Conservation (phyloP, 192 early-diverging fungal genomes). For the Geranomyces variabilis region DNA sequence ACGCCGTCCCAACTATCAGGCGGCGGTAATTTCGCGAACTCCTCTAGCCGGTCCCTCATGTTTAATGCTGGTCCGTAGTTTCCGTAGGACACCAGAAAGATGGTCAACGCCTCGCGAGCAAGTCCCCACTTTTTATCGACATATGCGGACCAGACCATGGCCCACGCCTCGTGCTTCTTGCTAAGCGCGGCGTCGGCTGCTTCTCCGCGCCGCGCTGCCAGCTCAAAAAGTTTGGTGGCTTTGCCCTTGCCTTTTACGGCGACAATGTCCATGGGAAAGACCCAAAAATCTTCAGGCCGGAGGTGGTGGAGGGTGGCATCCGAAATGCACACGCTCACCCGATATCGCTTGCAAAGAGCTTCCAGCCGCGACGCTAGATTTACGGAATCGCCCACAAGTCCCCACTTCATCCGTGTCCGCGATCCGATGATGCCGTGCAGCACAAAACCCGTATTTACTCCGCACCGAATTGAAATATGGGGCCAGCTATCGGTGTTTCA, state of each 20-base stretch:
- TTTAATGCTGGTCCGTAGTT: neutral
- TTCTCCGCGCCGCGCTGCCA: neutral
- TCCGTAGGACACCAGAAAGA: neutral
- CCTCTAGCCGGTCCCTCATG: conserved; percentile 1
- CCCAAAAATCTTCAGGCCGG: neutral
- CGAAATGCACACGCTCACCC: conserved; percentile 6
- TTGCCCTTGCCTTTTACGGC: conserved; percentile 8
- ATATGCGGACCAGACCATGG: neutral
- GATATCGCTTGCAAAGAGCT: conserved; percentile 17
- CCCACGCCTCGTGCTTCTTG: neutral
- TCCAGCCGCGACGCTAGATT: conserved; percentile 20
- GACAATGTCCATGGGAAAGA: conserved; percentile 18
- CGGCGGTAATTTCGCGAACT: conserved; percentile 4
- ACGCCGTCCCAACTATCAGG: conserved; percentile 1
- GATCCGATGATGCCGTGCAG: conserved; percentile 21
- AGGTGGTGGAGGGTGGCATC: neutral
- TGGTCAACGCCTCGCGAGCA: neutral
- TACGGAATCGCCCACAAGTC: conserved; percentile 12
- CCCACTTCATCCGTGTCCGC: conserved; percentile 8
- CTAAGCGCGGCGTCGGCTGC: neutral
- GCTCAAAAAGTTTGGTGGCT: neutral
- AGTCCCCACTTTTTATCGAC: too few species aligned
- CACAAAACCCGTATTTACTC: conserved; percentile 18
- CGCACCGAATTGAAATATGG: conserved; percentile 3
- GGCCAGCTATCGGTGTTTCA: neutral